phyloP scores from a whole-genome alignment of 2,329 filamentous ascomycete genomes.

The Penicillium sclerotigenum region DNA sequence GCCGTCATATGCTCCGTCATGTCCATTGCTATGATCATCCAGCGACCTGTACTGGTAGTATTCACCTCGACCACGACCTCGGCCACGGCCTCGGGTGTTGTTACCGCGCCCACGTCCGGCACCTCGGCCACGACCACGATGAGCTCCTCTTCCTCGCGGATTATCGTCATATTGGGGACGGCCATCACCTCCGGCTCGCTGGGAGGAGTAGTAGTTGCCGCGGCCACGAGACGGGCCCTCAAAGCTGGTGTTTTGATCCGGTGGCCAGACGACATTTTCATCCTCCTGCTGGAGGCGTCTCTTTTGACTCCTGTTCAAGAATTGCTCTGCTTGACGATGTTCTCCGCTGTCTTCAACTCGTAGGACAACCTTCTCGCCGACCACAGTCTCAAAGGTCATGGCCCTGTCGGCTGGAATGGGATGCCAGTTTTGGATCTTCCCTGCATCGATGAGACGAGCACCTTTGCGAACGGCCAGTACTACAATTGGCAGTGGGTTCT shows the following conservation, averaged over 20 bases:
- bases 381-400: slow-evolving; percentile 74
- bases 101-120: slow-evolving; percentile 39
- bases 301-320: slow-evolving; percentile 58
- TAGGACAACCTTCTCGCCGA: slow-evolving; percentile 82
- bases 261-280: slow-evolving; percentile 45
- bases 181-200: slow-evolving; percentile 30
- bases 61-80: slow-evolving; percentile 49
- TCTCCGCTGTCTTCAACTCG: slow-evolving; percentile 67
- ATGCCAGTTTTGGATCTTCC: slow-evolving; percentile 79
- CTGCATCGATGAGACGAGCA: slow-evolving; percentile 73
- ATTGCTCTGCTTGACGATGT: slow-evolving; percentile 54
- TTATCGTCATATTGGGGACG: slow-evolving; percentile 45
- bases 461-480: slow-evolving; percentile 77
- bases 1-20: slow-evolving; percentile 34
- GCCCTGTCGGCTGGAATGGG: slow-evolving; percentile 67
- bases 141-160: slow-evolving; percentile 32
- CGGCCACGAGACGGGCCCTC: slow-evolving; percentile 22
- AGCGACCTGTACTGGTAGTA: slow-evolving; percentile 62
- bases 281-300: slow-evolving; percentile 57
- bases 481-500: slow-evolving; percentile 73
- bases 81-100: slow-evolving; percentile 42
- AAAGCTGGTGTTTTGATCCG: slow-evolving; percentile 22
- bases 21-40: slow-evolving; percentile 52
- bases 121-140: slow-evolving; percentile 38
- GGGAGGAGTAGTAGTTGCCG: slow-evolving; percentile 25